Percentiles rank a stretch among this genome's conserved stretches.
phyloP scores from a whole-genome alignment of 257 asterid genomes.

The Primulina huaijiensis region DNA sequence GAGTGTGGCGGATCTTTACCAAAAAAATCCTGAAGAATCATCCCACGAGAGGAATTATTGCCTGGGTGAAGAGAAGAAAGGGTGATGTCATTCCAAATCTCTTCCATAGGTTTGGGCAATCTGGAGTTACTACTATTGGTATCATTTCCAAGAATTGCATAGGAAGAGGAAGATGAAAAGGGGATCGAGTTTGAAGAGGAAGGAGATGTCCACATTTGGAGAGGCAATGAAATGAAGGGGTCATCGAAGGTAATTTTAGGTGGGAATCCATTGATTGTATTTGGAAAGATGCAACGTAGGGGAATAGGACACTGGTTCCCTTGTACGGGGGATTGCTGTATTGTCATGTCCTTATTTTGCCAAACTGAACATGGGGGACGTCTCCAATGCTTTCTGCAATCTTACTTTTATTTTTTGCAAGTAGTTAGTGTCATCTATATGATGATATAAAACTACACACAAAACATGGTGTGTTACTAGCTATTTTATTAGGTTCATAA shows the following conservation, averaged over 20 bases:
- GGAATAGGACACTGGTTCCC: not conserved
- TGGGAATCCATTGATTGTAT: not conserved
- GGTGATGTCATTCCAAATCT: constrained; percentile 43
- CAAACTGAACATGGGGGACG: not conserved
- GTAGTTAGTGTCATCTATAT: too few relatives aligned
- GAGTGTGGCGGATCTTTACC: constrained; percentile 17
- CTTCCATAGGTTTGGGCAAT: constrained; percentile 38
- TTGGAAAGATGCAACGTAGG: too few relatives aligned
- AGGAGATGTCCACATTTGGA: not conserved
- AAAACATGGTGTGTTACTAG: too few relatives aligned
- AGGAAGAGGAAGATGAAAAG: not conserved
- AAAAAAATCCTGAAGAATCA: constrained; percentile 33
- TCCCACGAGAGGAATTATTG: constrained; percentile 18
- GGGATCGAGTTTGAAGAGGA: not conserved
- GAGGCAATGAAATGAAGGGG: too few relatives aligned
- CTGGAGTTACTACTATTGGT: not conserved
- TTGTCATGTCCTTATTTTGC: not conserved
- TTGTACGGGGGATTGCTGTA: not conserved
- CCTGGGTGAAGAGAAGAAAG: constrained; percentile 34
- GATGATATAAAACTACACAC: too few relatives aligned
- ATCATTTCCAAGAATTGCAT: not conserved
- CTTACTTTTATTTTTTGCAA: too few relatives aligned
- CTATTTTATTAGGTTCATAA: too few relatives aligned
- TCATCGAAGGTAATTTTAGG: too few relatives aligned
- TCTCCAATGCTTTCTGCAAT: too few relatives aligned